A percentile compares a stretch with the other conserved stretches of the same genome.
These are phyloP conservation scores for Smithsoniella earleae DNA, from an alignment of 163 green algal genomes.

Conservation along the genomic window DNA sequence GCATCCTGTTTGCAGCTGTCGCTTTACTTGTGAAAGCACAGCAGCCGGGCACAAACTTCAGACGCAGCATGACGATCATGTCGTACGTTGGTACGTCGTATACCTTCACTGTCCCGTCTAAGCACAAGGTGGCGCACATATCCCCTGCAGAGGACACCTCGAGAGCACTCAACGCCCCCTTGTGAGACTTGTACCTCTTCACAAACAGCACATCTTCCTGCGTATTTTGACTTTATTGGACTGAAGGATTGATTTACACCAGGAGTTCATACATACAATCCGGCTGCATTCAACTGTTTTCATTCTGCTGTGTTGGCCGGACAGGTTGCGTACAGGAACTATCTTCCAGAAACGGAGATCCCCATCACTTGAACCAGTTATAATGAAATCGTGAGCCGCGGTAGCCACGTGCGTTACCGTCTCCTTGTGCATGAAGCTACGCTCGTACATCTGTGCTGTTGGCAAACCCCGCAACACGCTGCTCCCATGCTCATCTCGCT, in stretches of 20 bases:
- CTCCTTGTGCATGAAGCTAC: slow-evolving; percentile 95
- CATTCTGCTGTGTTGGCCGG: too few species aligned
- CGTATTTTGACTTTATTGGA: slow-evolving; percentile 38
- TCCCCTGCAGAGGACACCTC: slow-evolving; percentile 19
- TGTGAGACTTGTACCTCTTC: slow-evolving; percentile 89
- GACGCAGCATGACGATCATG: slow-evolving; percentile 90
- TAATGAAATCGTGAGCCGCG: slow-evolving; percentile 74
- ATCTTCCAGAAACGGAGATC: slow-evolving; percentile 98
- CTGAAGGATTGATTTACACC: too few species aligned
- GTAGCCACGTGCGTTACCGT: slow-evolving; percentile 70
- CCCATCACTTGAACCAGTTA: slow-evolving; percentile 82
- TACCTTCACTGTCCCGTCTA: slow-evolving; percentile 69
- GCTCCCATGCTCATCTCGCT: too few species aligned
- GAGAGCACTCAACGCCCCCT: slow-evolving; percentile 49
- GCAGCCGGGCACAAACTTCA: slow-evolving; percentile 65
- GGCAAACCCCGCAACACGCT: slow-evolving; percentile 42
- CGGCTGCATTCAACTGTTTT: too few species aligned
- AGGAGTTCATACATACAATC: too few species aligned
- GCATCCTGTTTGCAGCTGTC: slow-evolving; percentile 49
- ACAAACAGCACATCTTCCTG: slow-evolving; percentile 85
- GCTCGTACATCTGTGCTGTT: slow-evolving; percentile 83
- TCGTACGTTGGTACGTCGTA: slow-evolving; percentile 96
- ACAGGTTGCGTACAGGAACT: not conserved
- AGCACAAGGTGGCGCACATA: slow-evolving; percentile 32
- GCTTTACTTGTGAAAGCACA: slow-evolving; percentile 76